Base-by-base conservation (phyloP, 495 filamentous ascomycete species). In the Barbatosphaeria neglecta region DNA sequence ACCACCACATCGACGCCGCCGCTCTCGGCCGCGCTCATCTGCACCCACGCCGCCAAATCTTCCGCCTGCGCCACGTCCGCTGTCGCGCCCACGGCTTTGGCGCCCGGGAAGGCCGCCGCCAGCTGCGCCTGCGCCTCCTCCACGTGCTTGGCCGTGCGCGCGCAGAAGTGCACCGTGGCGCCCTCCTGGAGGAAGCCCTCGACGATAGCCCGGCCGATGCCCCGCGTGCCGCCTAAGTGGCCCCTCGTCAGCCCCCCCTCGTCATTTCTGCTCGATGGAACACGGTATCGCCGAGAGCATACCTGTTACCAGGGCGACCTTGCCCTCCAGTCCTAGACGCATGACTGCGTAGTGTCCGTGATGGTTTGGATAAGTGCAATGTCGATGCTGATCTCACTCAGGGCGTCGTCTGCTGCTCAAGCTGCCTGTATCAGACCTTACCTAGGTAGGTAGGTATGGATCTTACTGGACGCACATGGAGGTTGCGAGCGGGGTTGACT, bases 1-100 rank as follows among this genome's bases (percentile, higher is more conserved):
- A 77, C 58, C 3, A 79, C 61, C 22, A 79, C 73, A 46, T 79
- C 75, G 18, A 79, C 74, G 2, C 72, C 58, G 37, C 69, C 70
- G 44, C 76, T 58, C 28, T 66, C 66, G n/a, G 42, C 52, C 48
- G 75, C 59, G 49, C 71, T 75, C 0, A 52, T 52, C 23, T 72
- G 63, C 0, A 76, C 66, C 4, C 76, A 58, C 9, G 53, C 52
- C 45, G 69, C 53, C 16, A 72, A 62, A 11, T 69, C 64, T 0
- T 49, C 43, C 2, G 60, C 58, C 20, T 60, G 57, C 15, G 72
- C 72, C 20, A 69, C 72, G 52, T 77, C 65, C 3, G 62, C 67
- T 22, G 60, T 28, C 25, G 64, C 50, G 16, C 69, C 65, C 5
- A 23, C 19, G 11, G 17, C 43, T 20, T 50, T 48, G n/a, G 47